Evolutionary conservation across 805 yeast genomes (phyloP).

Genomic region (Starmerella bombicola): DNA sequence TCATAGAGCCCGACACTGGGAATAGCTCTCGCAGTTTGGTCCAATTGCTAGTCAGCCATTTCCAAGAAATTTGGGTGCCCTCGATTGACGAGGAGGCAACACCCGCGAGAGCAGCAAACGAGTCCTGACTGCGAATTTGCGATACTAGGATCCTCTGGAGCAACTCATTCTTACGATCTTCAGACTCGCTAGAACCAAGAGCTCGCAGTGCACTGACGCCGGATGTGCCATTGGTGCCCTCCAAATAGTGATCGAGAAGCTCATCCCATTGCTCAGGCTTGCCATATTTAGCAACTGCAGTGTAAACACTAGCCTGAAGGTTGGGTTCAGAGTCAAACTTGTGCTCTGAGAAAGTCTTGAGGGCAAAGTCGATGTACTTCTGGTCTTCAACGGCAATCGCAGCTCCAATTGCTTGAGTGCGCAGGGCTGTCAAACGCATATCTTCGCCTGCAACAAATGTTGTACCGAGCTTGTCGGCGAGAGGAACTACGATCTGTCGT

Average conservation of each 20-base stretch:
- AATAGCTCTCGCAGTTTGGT: constrained; percentile 48
- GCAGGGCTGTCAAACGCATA: constrained; percentile 47
- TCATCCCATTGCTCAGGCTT: constrained; percentile 50
- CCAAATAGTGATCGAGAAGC: constrained; percentile 46
- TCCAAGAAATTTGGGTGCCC: constrained; percentile 47
- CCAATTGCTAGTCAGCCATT: constrained; percentile 66
- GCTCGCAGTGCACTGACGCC: constrained; percentile 56
- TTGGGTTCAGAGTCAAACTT: constrained; percentile 60
- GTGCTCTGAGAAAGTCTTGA: constrained; percentile 44
- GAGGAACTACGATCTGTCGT: constrained; percentile 43
- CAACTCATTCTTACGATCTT: constrained; percentile 43
- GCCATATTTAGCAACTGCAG: constrained; percentile 54
- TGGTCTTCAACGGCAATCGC: constrained; percentile 28
- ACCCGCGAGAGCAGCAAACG: constrained; percentile 65
- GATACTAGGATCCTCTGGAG: constrained; percentile 46
- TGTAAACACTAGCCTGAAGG: constrained; percentile 53
- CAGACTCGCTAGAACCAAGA: constrained; percentile 50
- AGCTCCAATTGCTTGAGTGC: constrained; percentile 39
- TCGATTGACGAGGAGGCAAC: constrained; percentile 42
- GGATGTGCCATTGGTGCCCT: constrained; percentile 52
- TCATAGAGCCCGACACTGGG: constrained; percentile 73
- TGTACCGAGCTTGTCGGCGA: constrained; percentile 52
- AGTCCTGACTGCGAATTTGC: constrained; percentile 52
- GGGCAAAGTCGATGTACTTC: constrained; percentile 28
- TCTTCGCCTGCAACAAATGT: constrained; percentile 47